Evolutionary conservation across 1,139 yeast species (phyloP).

Genomic region (Nematodospora anomalae): DNA sequence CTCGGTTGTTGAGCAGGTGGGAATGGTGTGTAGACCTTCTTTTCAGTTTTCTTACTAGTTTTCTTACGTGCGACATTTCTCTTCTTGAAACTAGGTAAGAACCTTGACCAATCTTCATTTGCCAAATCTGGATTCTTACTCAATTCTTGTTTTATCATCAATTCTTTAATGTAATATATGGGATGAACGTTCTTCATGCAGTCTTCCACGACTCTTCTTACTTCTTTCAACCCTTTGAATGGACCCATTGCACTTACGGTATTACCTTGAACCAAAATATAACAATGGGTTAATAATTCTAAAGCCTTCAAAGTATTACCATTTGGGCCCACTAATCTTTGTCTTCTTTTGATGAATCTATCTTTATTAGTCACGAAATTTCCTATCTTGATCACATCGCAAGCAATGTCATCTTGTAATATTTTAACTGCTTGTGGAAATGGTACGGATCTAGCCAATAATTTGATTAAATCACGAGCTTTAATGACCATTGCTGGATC

Average conservation of each 20-base stretch:
- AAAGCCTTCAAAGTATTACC: conserved; percentile 96
- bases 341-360: conserved; percentile 92
- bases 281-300: conserved; percentile 89
- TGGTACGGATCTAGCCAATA: conserved; percentile 94
- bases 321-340: conserved; percentile 92
- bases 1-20: conserved; percentile 98
- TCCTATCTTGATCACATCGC: conserved; percentile 96
- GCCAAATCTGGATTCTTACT: conserved; percentile 95
- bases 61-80: conserved; percentile 94
- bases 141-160: conserved; percentile 95
- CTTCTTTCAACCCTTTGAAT: conserved; percentile 86
- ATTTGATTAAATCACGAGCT: conserved; percentile 91
- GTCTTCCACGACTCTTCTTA: conserved; percentile 93
- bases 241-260: conserved; percentile 99
- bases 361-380: conserved; percentile 87
- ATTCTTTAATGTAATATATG: conserved; percentile 91
- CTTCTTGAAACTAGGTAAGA: conserved; percentile 95
- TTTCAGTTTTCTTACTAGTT: conserved; percentile 73
- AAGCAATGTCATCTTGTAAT: conserved; percentile 87
- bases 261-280: conserved; percentile 93
- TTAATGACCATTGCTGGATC: conserved; percentile 94
- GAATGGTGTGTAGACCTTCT: conserved; percentile 96
- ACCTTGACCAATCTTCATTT: conserved; percentile 95
- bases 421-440: conserved; percentile 94
- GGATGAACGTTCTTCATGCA: conserved; percentile 98